Base-by-base conservation (phyloP, 495 filamentous ascomycete genomes). In the Hyaloscypha finlandica region DNA sequence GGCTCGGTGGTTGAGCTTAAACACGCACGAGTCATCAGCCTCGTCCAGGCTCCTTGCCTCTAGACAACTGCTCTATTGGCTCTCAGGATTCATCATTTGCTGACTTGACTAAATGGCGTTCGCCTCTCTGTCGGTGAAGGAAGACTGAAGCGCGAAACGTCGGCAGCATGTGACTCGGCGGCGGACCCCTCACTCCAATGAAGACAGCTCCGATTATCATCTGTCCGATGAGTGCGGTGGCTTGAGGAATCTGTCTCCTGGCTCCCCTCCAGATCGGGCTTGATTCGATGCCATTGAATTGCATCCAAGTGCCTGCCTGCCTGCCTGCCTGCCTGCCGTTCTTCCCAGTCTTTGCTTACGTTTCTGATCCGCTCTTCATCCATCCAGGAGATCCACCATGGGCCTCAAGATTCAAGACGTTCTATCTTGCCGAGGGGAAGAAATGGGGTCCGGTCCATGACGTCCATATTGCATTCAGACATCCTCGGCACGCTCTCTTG, bases 91-190 rank as follows among this genome's bases (percentile, higher is more conserved):
- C 12, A 37, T 48, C 16, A 63, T 54, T 63, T 11, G 61, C 61
- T 63, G 22, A 19, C 11, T 19, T 29, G 33, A 29, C 51, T 19
- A 4, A 14, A 19, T 16, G 52, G 52, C 52, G 20, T 66, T 48
- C 61, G 64, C 64, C 64, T 37, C 64, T 60, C 42, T 66, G 33
- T 37, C 64, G 64, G 64, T 66, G 64, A 60, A 53, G 64, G 30
- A 4, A 39, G 11, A 31, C 6, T 32, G 11, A 35, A 59, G 12
- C 14, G 29, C 31, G 29, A 20, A 31, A 2, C 0, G 8, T 59
- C 61, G 42, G 30, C 19, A 29, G 39, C 54, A 65, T 59, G 45
- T 66, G 42, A 66, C 55, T n/a, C 19, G 30, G 32, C 8, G 19
- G 37, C 33, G 35, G n/a, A 29, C 37, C 30, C 35, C 16, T 6